Evolutionary conservation across 2,329 filamentous ascomycete species (phyloP).

Genomic region (Aspergillus piperis): DNA sequence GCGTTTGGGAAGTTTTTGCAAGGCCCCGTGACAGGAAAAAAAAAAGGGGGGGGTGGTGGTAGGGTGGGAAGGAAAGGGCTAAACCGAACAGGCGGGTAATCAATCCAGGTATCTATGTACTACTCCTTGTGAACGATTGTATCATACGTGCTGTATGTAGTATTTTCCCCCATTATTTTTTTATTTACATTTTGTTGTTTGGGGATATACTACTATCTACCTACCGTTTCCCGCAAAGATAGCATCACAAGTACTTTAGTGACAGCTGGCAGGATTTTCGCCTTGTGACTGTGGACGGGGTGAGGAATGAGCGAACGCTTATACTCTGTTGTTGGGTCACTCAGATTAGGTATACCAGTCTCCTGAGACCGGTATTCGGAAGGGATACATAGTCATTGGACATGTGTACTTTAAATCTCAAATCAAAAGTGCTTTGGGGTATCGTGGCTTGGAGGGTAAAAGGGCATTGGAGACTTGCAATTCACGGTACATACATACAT

Average conservation of each 20-base stretch:
- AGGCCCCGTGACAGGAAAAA: constrained; percentile 15
- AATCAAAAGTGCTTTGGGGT: constrained; percentile 1
- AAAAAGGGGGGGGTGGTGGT: not conserved
- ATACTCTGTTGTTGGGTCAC: not conserved
- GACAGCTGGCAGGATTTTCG: constrained; percentile 21
- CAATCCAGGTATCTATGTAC: not conserved
- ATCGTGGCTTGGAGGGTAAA: not conserved
- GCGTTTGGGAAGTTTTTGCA: constrained; percentile 6
- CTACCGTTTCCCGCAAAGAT: not conserved
- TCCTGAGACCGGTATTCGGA: not conserved
- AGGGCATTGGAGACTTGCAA: not conserved
- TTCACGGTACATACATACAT: constrained; percentile 10
- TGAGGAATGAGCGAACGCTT: constrained; percentile 14
- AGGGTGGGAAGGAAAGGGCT: not conserved
- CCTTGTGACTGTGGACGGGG: constrained; percentile 22
- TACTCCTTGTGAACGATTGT: not conserved
- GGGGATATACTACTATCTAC: not conserved
- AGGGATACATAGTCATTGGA: constrained; percentile 1
- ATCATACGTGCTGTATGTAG: not conserved
- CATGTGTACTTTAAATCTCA: not conserved
- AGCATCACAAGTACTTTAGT: constrained; percentile 15
- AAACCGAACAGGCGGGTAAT: constrained; percentile 9
- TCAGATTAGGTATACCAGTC: not conserved
- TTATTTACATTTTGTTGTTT: too few species aligned
- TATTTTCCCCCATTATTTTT: not conserved